These are phyloP conservation scores for Exophiala sp. DNA, from an alignment of 2,329 filamentous ascomycete species.

Conservation along the genomic window DNA sequence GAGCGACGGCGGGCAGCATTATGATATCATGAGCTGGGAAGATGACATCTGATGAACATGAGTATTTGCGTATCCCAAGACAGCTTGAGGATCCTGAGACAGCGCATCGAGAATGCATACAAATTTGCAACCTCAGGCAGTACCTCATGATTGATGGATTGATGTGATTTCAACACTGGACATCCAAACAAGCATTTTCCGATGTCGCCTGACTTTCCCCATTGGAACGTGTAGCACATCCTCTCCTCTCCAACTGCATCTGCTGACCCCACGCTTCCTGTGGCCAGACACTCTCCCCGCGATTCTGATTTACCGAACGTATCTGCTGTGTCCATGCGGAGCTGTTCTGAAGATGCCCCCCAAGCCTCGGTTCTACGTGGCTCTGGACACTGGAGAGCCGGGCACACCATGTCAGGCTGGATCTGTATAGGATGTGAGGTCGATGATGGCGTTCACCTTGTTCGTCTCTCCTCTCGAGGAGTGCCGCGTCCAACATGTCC, in stretches of 20 bases:
- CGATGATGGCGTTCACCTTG: neutral
- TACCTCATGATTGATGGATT: too few species aligned
- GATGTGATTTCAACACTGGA: too few species aligned
- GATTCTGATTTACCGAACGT: neutral
- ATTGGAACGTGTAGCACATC: too few species aligned
- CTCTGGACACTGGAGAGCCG: neutral
- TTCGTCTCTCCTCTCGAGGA: neutral
- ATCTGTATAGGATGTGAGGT: neutral
- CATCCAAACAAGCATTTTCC: too few species aligned
- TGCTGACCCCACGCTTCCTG: too few species aligned
- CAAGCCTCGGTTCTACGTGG: neutral
- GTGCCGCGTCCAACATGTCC: constrained; percentile 4
- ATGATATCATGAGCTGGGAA: too few species aligned
- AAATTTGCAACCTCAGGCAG: too few species aligned
- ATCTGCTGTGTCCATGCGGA: neutral
- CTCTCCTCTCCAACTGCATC: too few species aligned
- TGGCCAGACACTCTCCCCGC: neutral
- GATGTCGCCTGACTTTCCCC: too few species aligned
- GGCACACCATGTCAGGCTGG: neutral
- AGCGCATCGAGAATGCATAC: too few species aligned
- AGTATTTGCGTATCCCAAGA: neutral
- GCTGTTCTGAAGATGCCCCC: neutral
- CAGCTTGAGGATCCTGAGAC: too few species aligned
- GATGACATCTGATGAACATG: neutral
- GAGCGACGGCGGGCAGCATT: too few species aligned